Base-by-base conservation (phyloP, 306 rosid species). In the Ormosia emarginata region DNA sequence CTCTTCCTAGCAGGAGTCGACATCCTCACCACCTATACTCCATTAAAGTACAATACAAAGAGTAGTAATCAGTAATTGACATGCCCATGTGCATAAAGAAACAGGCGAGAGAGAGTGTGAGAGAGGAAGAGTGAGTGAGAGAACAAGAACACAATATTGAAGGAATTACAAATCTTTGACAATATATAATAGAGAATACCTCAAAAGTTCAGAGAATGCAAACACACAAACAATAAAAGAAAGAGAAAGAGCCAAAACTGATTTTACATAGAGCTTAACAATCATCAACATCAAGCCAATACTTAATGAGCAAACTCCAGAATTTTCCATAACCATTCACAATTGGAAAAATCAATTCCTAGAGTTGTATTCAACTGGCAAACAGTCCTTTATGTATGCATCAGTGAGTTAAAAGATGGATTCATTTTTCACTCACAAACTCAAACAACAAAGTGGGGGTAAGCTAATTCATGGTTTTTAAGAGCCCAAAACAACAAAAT, bases 1-100 rank as follows among this genome's bases (percentile, higher is more conserved):
- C 98, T 90, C 87, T 93, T 93, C 87, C 98, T 94, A 7, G 98
- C 68, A 63, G 97, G 97, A 81, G 97, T 94, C 50, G 95, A 90
- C 97, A 95, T 93, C 88, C 89, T 90, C 92, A 82, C 94, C 88
- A 88, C 94, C 95, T 90, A 71, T 52, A 80, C 70, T 50, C 30
- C 77, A 84, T 75, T 53, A 79, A 69, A 74, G 67, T 40, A 50
- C 50, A 81, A 82, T 9, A 72, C 67, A 71, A 49, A 67, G 24
- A 79, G 33, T 13, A 73, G 12, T 0, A 74, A 52, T 81, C 41
- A 58, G 40, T 40, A 65, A 67, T 18, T 59, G 59, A 71, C 68
- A 71, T 30, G 56, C 50, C 58, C 37, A 17, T 18, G 71, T 59
- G 41, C 30, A 55, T 13, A 46, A 13, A 29, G 18, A 83, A 44